Percentiles rank a stretch among this genome's conserved stretches.
Conservation (phyloP, 352 stramenopile species). For the Pythium phragmiticola region DNA sequence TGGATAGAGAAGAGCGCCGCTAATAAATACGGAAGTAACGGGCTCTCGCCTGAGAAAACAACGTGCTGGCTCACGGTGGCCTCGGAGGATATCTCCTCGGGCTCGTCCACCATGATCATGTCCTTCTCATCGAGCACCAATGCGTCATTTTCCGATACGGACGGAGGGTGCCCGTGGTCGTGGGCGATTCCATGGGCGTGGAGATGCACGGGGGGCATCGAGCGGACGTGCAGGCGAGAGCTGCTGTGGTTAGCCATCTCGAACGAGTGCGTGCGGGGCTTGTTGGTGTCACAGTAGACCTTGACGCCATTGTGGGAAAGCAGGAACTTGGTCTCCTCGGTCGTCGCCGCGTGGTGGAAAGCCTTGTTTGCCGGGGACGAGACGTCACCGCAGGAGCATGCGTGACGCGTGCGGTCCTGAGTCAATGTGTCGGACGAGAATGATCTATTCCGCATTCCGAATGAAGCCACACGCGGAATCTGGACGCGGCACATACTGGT, state of each 20-base stretch:
- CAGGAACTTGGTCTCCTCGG: slow-evolving; percentile 40
- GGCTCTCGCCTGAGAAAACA: slow-evolving; percentile 59
- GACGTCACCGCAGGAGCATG: slow-evolving; percentile 33
- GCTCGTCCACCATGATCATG: slow-evolving; percentile 14
- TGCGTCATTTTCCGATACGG: slow-evolving; percentile 7
- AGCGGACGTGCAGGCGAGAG: slow-evolving; percentile 9
- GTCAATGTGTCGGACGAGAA: slow-evolving; percentile 28
- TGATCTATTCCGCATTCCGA: slow-evolving; percentile 40
- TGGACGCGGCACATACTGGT: slow-evolving; percentile 64
- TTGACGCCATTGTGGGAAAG: slow-evolving; percentile 37
- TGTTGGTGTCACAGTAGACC: slow-evolving; percentile 5
- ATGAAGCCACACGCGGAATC: slow-evolving; percentile 53
- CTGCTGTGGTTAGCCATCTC: slow-evolving; percentile 10
- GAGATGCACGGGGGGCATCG: slow-evolving; percentile 8
- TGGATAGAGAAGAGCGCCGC: slow-evolving; percentile 65
- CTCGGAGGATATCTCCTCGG: slow-evolving; percentile 23
- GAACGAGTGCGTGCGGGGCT: not conserved
- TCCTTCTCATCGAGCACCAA: slow-evolving; percentile 7
- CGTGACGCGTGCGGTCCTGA: slow-evolving; percentile 16
- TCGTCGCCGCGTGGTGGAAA: slow-evolving; percentile 39
- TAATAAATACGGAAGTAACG: slow-evolving; percentile 57
- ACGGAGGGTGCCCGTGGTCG: slow-evolving; percentile 1
- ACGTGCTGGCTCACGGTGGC: slow-evolving; percentile 56
- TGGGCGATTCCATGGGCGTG: slow-evolving; percentile 1
- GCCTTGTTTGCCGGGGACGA: slow-evolving; percentile 28